Percentiles rank a stretch among this genome's conserved stretches.
phyloP scores from a whole-genome alignment of 148 eudicot species.

The Diospyros lotus region DNA sequence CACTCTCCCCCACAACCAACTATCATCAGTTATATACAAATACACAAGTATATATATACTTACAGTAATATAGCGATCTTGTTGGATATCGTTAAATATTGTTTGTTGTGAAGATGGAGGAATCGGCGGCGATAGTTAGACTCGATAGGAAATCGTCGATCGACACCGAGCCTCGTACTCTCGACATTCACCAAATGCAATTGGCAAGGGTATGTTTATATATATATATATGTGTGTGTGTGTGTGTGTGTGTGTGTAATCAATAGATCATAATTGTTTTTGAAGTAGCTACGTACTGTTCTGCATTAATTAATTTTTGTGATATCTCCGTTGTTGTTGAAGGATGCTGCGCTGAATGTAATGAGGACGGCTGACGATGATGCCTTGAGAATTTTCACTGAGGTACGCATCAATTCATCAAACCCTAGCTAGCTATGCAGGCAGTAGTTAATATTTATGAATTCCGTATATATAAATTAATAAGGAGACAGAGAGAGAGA shows the following conservation, averaged over 20 bases:
- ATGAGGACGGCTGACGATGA: slow-evolving; percentile 41
- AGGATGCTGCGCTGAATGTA: slow-evolving; percentile 55
- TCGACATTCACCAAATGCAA: slow-evolving; percentile 34
- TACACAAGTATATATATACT: too few relatives aligned
- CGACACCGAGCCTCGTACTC: slow-evolving; percentile 56
- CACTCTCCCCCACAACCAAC: too few relatives aligned
- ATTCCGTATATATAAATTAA: too few relatives aligned
- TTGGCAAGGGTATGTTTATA: slow-evolving; percentile 42
- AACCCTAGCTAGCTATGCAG: too few relatives aligned
- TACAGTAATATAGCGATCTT: background rate
- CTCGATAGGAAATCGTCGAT: slow-evolving; percentile 47
- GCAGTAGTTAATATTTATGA: too few relatives aligned
- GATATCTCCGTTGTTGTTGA: background rate
- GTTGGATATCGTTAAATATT: background rate
- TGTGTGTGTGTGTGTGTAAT: background rate
- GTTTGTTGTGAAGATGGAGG: slow-evolving; percentile 7
- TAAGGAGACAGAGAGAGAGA: too few relatives aligned
- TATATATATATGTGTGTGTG: background rate
- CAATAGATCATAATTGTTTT: background rate
- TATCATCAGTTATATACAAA: too few relatives aligned
- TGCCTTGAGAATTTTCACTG: slow-evolving; percentile 45
- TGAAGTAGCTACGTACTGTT: background rate
- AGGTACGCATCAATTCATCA: slow-evolving; percentile 25
- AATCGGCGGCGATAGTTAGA: slow-evolving; percentile 4
- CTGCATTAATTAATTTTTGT: background rate